Evolutionary conservation across 352 stramenopile genomes (phyloP).

Genomic region (Globisporangium echinulatum): DNA sequence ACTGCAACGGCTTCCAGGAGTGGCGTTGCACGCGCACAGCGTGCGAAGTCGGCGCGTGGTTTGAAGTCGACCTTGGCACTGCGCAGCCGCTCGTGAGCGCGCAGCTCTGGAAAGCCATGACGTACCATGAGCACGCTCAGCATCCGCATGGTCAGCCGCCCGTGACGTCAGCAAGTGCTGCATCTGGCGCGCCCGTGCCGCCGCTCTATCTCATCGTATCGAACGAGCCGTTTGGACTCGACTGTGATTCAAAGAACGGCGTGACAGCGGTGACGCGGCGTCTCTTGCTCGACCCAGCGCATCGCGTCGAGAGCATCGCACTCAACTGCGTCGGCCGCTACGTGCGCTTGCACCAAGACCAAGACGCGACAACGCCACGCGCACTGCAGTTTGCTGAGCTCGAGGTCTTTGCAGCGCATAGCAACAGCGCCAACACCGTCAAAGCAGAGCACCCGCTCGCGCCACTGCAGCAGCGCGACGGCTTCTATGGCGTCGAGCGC

Average conservation of each 20-base stretch:
- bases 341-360: slow-evolving; percentile 51
- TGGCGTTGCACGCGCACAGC: slow-evolving; percentile 57
- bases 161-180: slow-evolving; percentile 25
- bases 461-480: slow-evolving; percentile 27
- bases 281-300: slow-evolving; percentile 12
- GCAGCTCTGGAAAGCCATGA: slow-evolving; percentile 65
- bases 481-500: slow-evolving; percentile 49
- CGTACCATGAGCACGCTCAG: slow-evolving; percentile 58
- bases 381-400: slow-evolving; percentile 65
- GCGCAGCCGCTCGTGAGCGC: slow-evolving; percentile 28
- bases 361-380: slow-evolving; percentile 12
- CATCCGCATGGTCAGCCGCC: slow-evolving; percentile 34
- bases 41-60: slow-evolving; percentile 57
- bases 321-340: slow-evolving; percentile 31
- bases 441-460: too few relatives aligned
- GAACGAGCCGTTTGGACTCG: slow-evolving; percentile 22
- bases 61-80: slow-evolving; percentile 58
- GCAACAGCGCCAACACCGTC: neutral
- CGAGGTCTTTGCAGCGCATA: slow-evolving; percentile 30
- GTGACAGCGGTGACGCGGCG: neutral
- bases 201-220: slow-evolving; percentile 60
- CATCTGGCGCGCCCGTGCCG: slow-evolving; percentile 22
- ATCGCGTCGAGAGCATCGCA: slow-evolving; percentile 16
- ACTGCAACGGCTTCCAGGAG: slow-evolving; percentile 61
- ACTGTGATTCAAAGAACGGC: neutral